Evolutionary conservation across 495 filamentous ascomycete genomes (phyloP), one percentile per base, ranked within the genome.

Genomic region (Pyrenula massariospora): DNA sequence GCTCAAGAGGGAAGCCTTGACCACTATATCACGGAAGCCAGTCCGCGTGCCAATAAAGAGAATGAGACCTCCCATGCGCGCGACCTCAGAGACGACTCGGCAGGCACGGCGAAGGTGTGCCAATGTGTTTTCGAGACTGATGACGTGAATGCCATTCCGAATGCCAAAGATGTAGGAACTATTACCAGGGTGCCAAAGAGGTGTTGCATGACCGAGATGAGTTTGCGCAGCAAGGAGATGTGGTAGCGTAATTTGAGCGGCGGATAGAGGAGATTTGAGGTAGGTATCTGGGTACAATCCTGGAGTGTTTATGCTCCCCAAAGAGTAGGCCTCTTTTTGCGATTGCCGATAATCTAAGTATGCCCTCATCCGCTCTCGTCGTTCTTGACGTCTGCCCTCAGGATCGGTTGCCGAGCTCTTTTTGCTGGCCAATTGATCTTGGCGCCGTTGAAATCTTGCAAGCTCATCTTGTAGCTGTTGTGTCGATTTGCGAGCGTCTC

Each of bases 121-220:
- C 3, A 89, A 88, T 19, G 86, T 96, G 54, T 80, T 71, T 65
- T 97, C 93, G 1, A 96, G 83, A 10, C 83, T 86, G 70, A 98
- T 93, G 67, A 98, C 92, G 73, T 98, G 93, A 59, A 96, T 86
- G 52, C 86, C 89, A 55, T 91, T 81, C 20, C 92, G 82, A 59
- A 94, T 84, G 64, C 93, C 93, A 67, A 87, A 91, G 69, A 98
- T 97, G 73, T 97, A 97, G 47, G 89, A 84, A 53, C 88, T 84
- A 76, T 97, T 98, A 47, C 83, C 83, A 12, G 94, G 92, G 73
- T 97, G 94, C 93, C 93, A 98, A 56, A 91, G 82, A 51, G 90
- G 89, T 1, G 88, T 93, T 62, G 85, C 77, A 74, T 97, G 93
- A 57, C 93, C 93, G 65, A 97, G 81, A 74, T 98, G 93, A 24